These are phyloP conservation scores for Acanthamoeba quina DNA, from an alignment of 208 protist species.

Conservation along the genomic window DNA sequence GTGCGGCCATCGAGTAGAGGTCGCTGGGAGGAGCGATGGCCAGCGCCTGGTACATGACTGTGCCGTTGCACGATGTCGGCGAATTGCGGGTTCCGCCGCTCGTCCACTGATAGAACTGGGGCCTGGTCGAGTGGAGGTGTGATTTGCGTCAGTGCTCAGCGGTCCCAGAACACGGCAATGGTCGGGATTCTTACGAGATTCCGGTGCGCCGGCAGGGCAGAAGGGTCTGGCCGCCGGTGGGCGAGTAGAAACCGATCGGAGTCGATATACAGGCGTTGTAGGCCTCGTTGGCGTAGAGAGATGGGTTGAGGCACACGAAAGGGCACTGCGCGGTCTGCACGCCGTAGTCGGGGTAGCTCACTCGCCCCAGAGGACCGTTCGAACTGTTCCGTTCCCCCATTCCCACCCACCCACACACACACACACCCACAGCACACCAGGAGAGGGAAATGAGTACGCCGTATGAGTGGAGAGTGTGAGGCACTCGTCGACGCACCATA, in stretches of 20 bases:
- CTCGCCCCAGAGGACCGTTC: neutral
- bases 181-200: constrained; percentile 32
- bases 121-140: neutral
- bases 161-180: neutral
- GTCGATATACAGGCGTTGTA: constrained; percentile 12
- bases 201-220: neutral
- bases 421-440: neutral
- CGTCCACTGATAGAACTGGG: constrained; percentile 46
- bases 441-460: neutral
- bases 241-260: constrained; percentile 59
- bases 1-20: neutral
- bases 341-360: constrained; percentile 24
- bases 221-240: constrained; percentile 10
- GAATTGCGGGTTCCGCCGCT: neutral
- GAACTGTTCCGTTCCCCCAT: no score
- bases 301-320: neutral
- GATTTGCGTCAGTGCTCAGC: neutral
- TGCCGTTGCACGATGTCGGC: constrained; percentile 50
- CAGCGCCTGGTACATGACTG: constrained; percentile 35
- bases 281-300: constrained; percentile 8
- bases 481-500: neutral
- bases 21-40: constrained; percentile 17
- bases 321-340: neutral
- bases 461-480: neutral
- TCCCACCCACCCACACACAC: no score